Base-by-base conservation (phyloP, 2,329 filamentous ascomycete species). In the Colletotrichum higginsianum region DNA sequence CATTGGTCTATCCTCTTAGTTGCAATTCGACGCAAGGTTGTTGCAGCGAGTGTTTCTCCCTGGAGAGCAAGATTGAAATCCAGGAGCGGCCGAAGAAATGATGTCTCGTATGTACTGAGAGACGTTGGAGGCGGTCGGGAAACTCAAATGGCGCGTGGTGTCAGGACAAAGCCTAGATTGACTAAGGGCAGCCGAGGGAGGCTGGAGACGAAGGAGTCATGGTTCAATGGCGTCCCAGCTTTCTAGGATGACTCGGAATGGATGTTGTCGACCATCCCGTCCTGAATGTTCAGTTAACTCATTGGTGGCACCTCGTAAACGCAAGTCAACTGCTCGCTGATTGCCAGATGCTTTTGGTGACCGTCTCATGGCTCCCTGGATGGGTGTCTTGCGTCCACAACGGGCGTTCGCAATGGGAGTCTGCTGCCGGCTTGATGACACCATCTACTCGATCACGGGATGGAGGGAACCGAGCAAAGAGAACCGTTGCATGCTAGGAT, bases 291-390 rank as follows among this genome's bases (percentile, higher is more conserved):
- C 1, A 70, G 42, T 13, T 60, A 40, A 0, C 71, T 67, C 0
- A 46, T n/a, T 0, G 74, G 61, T 0, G 78, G 30, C 11, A 66
- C 66, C 4, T 71, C 73, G 0, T 72, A 64, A 5, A 46, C 73
- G 2, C 67, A 13, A 79, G 50, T 1, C 57, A 67, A 15, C 75
- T 72, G 35, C 77, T 78, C 12, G 76, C 75, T 9, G 60, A 53
- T 4, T 76, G 67, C 76, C 77, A 79, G 7, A 66, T 74, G 40
- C 75, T 78, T 30, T 42, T 47, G 1, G 55, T 61, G 2, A 13
- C 5, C 15, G 21, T 2, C 5, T 44, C 23, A 12, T 23, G 57
- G 15, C 49, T 52, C 18, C 21, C 13, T 3, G 46, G 42, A 35
- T 9, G 30, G 2, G 30, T 35, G 26, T 52, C 18, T 18, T 68